Evolutionary conservation across 1,284 basidiomycete species (phyloP).

Genomic region (Dichomitus squalens): DNA sequence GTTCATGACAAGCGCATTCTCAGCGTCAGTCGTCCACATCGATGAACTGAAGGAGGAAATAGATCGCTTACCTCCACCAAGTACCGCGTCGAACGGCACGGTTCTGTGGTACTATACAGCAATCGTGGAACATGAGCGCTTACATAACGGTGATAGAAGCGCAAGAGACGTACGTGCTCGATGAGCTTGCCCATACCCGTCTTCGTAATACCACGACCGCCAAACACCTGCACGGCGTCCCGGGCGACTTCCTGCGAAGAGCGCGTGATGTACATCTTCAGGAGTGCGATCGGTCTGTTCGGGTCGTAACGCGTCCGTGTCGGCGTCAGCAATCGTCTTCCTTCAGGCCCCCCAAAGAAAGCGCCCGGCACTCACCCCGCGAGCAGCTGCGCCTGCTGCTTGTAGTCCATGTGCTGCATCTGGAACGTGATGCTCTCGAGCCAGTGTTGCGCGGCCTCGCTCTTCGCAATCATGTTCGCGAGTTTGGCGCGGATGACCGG

Average conservation of each 20-base stretch:
- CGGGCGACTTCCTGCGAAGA: constrained; percentile 35
- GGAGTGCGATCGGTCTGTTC: constrained; percentile 30
- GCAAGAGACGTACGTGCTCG: constrained; percentile 53
- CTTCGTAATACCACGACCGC: constrained; percentile 53
- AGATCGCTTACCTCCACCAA: constrained; percentile 57
- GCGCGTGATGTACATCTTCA: constrained; percentile 36
- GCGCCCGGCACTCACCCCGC: constrained; percentile 36
- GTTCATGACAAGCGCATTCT: constrained; percentile 3
- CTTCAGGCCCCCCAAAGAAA: no score
- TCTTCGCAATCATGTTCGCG: constrained; percentile 83
- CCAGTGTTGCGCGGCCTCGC: constrained; percentile 84
- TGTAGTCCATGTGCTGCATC: constrained; percentile 84
- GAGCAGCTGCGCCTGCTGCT: constrained; percentile 43
- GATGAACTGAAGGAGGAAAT: not conserved
- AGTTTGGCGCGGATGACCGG: constrained; percentile 86
- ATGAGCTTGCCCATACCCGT: constrained; percentile 58
- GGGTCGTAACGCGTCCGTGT: no score
- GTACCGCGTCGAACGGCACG: constrained; percentile 65
- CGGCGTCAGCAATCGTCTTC: no score
- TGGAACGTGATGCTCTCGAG: constrained; percentile 89
- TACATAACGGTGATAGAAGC: constrained; percentile 1
- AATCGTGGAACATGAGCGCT: constrained; percentile 11
- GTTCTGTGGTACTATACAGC: constrained; percentile 60
- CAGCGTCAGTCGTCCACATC: constrained; percentile 4
- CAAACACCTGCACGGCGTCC: constrained; percentile 59